Base-by-base conservation (phyloP, 768 basidiomycete species). In the Guyanaporus albipodus region DNA sequence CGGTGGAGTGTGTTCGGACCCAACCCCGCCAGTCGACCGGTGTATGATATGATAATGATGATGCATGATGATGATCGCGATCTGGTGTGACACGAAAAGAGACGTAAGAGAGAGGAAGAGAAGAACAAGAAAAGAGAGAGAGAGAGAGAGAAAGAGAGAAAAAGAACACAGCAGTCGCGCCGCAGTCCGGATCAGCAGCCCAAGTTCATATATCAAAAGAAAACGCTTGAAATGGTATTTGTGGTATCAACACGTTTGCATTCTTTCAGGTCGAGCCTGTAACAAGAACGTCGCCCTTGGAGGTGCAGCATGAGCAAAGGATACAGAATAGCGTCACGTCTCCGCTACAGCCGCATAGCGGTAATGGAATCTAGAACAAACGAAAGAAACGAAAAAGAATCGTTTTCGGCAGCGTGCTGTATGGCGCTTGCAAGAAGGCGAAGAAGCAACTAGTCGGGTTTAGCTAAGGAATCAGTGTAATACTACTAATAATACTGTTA, bases 401-500 rank as follows among this genome's bases (percentile, higher is more conserved):
- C 39, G 28, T 42, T 57, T 46, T 50, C 52, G 54, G 57, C 47
- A 46, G 55, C 46, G 36, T 50, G 50, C 49, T 39, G 46, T 44
- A 47, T 35, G 51, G 49, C 40, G 56, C 52, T 46, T 48, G 56
- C 63, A 67, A 67, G 56, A 67, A 66, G 63, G 42, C 44, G 49
- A 44, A 43, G 52, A 52, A 32, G 48, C 43, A 44, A 65, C 61
- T 66, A 63, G 58, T 47, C 54, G 52, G 59, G 50, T 58, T 61
- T 61, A 61, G 52, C 46, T 54, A 57, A 58, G 60, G 60, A n/a
- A n/a, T 67, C 62, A 54, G 62, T 62, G 64, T 53, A 44, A 61
- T 63, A 63, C 63, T 64, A 60, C 58, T 63, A 63, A 56, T 58
- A 65, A 55, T 63, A 66, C 46, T 60, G 61, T 51, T 63, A 65